Percentiles rank a stretch among this genome's conserved stretches.
phyloP scores from a whole-genome alignment of 345 rosid species.

The Litchi chinensis region DNA sequence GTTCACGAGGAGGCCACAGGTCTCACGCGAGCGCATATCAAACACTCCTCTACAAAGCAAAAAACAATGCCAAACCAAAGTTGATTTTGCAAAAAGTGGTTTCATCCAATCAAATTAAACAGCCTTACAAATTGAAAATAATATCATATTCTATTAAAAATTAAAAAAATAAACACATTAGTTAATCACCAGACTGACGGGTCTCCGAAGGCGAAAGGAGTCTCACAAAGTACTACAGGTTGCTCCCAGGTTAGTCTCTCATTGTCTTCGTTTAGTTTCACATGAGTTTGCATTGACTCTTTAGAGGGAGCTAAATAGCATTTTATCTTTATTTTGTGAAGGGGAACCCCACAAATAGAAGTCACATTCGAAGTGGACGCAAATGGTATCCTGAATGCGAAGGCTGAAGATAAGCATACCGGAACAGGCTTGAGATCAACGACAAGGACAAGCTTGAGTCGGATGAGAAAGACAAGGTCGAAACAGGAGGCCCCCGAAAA shows the following conservation, averaged over 20 bases:
- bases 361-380: conserved; percentile 97
- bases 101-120: too few relatives aligned
- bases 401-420: conserved; percentile 97
- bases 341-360: conserved; percentile 97
- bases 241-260: conserved; percentile 69
- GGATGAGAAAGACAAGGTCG: conserved; percentile 92
- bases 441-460: conserved; percentile 89
- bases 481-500: conserved; percentile 87
- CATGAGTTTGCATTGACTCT: background rate
- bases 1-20: too few relatives aligned
- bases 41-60: too few relatives aligned
- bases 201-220: conserved; percentile 98
- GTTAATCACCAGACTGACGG: conserved; percentile 22
- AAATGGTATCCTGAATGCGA: conserved; percentile 87
- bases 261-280: too few relatives aligned
- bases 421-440: conserved; percentile 79
- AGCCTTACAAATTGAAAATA: too few relatives aligned
- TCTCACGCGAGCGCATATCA: too few relatives aligned
- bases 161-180: too few relatives aligned
- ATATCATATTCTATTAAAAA: too few relatives aligned
- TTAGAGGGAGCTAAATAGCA: background rate
- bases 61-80: too few relatives aligned
- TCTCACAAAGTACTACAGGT: conserved; percentile 89
- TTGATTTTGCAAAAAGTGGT: too few relatives aligned
- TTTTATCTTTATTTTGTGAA: conserved; percentile 28